Evolutionary conservation across 1,139 yeast species (phyloP).

Genomic region (Hyphopichia burtonii): DNA sequence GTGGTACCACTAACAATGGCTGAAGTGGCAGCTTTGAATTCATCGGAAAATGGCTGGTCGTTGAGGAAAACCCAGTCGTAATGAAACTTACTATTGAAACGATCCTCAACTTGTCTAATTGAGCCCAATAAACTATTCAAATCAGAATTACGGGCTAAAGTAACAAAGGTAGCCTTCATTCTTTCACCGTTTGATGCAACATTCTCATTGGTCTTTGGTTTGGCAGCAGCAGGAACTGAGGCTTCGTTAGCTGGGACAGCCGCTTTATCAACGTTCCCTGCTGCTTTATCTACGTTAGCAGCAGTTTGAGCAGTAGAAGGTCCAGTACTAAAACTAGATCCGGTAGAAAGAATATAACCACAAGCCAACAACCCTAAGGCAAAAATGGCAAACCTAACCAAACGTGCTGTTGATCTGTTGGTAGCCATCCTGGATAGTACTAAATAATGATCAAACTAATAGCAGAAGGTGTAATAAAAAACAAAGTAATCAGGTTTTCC

Average conservation of each 20-base stretch:
- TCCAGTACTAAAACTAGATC: conserved; percentile 43
- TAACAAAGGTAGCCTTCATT: conserved; percentile 45
- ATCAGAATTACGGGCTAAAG: conserved; percentile 45
- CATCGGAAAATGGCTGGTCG: conserved; percentile 41
- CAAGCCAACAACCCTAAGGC: conserved; percentile 57
- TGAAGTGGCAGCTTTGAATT: conserved; percentile 35
- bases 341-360: conserved; percentile 61
- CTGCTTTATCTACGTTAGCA: neutral
- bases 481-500: too few species aligned
- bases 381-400: conserved; percentile 59
- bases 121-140: conserved; percentile 35
- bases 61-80: conserved; percentile 51
- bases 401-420: conserved; percentile 60
- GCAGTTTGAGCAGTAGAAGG: conserved; percentile 8
- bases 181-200: conserved; percentile 19
- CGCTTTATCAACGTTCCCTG: conserved; percentile 1
- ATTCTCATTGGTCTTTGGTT: conserved; percentile 9
- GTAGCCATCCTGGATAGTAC: conserved; percentile 21
- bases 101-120: conserved; percentile 45
- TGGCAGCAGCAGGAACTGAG: conserved; percentile 7
- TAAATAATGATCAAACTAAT: neutral
- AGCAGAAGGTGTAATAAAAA: neutral
- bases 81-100: conserved; percentile 41
- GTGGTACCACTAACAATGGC: conserved; percentile 39
- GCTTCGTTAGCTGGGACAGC: conserved; percentile 6